Base-by-base conservation (phyloP, 2,329 filamentous ascomycete species). In the Pseudogymnoascus sp. region DNA sequence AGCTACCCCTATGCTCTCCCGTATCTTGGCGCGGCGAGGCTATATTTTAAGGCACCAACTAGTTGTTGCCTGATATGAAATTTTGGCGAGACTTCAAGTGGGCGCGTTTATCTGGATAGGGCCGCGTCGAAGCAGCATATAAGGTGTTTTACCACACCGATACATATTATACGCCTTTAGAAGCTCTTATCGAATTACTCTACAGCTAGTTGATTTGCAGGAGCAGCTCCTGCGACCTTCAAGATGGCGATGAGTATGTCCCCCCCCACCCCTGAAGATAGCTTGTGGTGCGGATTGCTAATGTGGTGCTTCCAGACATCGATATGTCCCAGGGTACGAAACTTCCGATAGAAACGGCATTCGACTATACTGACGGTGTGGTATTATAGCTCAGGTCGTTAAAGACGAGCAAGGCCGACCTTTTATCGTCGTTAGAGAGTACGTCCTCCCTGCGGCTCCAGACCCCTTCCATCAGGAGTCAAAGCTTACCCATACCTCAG, bases 361-460 rank as follows among this genome's bases (percentile, higher is more conserved):
- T 34, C 49, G 11, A 56, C 36, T 56, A 56, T 56, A 56, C 49
- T 56, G 49, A 56, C 49, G 16, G 11, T 3, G 65, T 65, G 64
- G 63, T 43, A 40, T 61, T 62, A 68, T 64, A 88, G 86, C 86
- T 74, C 75, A 82, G 75, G 79, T 99, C 77, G 86, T 97, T 82
- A 96, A 96, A 82, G 95, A 99, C 83, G 95, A 99, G 80, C 88
- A 95, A 77, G 95, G 95, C 66, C 87, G 95, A 75, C 95, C 95
- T 40, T 99, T 99, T 78, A 99, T 99, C 75, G 88, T 99, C 68
- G 95, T 99, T 71, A 85, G 95, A 88, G 95, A 99, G 91, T 96
- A 84, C 71, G 90, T 84, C 65, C 60, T 49, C 42, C 42, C 43
- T 38, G 18, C 38, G 62, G 18, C 40, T 40, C 21, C 42, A 12